These are phyloP conservation scores for Mariannaea sp. DNA, from an alignment of 2,329 filamentous ascomycete species.

Conservation along the genomic window DNA sequence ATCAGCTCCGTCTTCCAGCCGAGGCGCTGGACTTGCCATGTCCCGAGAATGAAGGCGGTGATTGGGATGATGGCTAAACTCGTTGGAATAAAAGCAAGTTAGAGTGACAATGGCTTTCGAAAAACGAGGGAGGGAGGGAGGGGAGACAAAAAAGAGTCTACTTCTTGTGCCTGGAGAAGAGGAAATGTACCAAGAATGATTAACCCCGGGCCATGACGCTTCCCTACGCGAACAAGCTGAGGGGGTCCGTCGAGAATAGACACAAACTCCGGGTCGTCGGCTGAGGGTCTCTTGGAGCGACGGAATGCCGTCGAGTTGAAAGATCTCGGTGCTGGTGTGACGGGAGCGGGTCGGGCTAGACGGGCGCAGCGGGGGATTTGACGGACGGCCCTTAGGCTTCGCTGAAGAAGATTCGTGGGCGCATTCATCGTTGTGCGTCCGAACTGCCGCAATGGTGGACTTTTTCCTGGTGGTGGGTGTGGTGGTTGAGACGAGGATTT, in stretches of 20 bases:
- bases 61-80: conserved; percentile 77
- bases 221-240: conserved; percentile 74
- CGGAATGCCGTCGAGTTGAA: conserved; percentile 30
- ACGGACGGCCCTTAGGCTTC: conserved; percentile 32
- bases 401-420: conserved; percentile 34
- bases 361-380: conserved; percentile 20
- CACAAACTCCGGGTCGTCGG: conserved; percentile 78
- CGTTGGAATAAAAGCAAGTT: too few species aligned
- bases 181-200: conserved; percentile 68
- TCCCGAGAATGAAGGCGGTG: conserved; percentile 86
- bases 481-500: too few species aligned
- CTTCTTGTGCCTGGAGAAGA: background rate
- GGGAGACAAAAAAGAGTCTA: background rate
- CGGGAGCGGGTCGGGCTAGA: conserved; percentile 8
- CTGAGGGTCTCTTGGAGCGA: conserved; percentile 48
- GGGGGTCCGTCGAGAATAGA: conserved; percentile 89
- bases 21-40: conserved; percentile 93
- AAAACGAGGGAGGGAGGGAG: too few species aligned
- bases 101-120: too few species aligned
- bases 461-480: too few species aligned
- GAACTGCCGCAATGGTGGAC: background rate
- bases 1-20: conserved; percentile 94
- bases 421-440: conserved; percentile 36
- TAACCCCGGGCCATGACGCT: conserved; percentile 77
- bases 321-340: conserved; percentile 16